phyloP scores from a whole-genome alignment of 345 rosid genomes.

The Eutrema heterophyllum region DNA sequence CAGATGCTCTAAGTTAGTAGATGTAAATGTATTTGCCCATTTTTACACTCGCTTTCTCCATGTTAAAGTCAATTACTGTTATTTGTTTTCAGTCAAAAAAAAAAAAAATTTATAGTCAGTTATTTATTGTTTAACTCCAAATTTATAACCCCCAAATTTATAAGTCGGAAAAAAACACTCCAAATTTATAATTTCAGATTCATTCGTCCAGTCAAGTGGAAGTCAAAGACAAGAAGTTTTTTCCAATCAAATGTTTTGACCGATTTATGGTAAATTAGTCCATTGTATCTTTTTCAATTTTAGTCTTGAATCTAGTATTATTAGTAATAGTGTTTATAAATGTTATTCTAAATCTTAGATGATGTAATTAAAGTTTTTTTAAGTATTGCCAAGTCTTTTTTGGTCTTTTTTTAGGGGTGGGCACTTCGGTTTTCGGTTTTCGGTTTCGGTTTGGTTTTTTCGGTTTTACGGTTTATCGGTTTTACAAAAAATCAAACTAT shows the following conservation, averaged over 20 bases:
- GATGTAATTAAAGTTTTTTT: too few species aligned
- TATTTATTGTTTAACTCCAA: background rate
- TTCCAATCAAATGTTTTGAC: background rate
- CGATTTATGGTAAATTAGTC: background rate
- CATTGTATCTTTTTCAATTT: background rate
- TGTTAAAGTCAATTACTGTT: background rate
- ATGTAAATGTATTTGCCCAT: conserved; percentile 3
- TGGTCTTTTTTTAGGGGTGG: too few species aligned
- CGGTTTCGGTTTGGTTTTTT: too few species aligned
- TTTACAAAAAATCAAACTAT: too few species aligned
- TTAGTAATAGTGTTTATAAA: background rate
- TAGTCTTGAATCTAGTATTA: background rate
- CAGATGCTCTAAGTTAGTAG: background rate
- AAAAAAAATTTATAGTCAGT: background rate
- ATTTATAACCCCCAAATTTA: background rate
- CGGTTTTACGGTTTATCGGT: too few species aligned
- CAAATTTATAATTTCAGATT: background rate
- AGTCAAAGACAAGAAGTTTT: background rate
- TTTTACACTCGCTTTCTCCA: background rate
- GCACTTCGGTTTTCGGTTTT: too few species aligned
- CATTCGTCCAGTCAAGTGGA: background rate
- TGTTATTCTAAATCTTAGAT: background rate
- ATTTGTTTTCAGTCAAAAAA: background rate
- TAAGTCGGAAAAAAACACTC: too few species aligned
- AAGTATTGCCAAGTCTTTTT: too few species aligned